phyloP scores from a whole-genome alignment of 306 rosid species.

The peach (Prunus persica) region DNA sequence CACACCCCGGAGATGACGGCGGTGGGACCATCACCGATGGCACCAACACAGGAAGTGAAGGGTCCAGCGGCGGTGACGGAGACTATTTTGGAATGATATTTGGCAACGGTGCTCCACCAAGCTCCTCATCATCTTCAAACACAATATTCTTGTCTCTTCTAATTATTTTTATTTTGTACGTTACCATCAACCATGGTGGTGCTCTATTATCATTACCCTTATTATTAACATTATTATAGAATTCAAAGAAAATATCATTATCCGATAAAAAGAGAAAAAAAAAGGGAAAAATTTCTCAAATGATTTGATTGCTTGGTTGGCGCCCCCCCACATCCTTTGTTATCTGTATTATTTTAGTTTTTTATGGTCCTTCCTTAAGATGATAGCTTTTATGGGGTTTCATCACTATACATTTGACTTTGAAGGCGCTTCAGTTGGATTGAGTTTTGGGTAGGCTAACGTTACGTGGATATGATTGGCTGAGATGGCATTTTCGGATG shows the following conservation, averaged over 20 bases:
- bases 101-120: slow-evolving; percentile 41
- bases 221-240: slow-evolving; percentile 29
- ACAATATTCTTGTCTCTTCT: slow-evolving; percentile 46
- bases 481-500: slow-evolving; percentile 26
- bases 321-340: neutral
- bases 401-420: neutral
- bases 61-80: slow-evolving; percentile 41
- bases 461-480: slow-evolving; percentile 28
- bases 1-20: slow-evolving; percentile 34
- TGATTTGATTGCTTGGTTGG: slow-evolving; percentile 11
- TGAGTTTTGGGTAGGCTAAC: neutral
- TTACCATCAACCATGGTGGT: slow-evolving; percentile 39
- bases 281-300: neutral
- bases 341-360: neutral
- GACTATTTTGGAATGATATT: slow-evolving; percentile 86
- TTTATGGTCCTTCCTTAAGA: neutral
- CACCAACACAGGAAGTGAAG: slow-evolving; percentile 35
- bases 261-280: slow-evolving; percentile 6
- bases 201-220: slow-evolving; percentile 32
- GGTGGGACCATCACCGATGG: slow-evolving; percentile 54
- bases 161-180: slow-evolving; percentile 49
- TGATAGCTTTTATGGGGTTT: no score
- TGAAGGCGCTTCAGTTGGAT: neutral
- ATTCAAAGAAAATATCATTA: slow-evolving; percentile 22
- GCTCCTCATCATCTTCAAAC: slow-evolving; percentile 23